Base-by-base conservation (phyloP, 495 filamentous ascomycete genomes). In the Penicillium malachiteum region DNA sequence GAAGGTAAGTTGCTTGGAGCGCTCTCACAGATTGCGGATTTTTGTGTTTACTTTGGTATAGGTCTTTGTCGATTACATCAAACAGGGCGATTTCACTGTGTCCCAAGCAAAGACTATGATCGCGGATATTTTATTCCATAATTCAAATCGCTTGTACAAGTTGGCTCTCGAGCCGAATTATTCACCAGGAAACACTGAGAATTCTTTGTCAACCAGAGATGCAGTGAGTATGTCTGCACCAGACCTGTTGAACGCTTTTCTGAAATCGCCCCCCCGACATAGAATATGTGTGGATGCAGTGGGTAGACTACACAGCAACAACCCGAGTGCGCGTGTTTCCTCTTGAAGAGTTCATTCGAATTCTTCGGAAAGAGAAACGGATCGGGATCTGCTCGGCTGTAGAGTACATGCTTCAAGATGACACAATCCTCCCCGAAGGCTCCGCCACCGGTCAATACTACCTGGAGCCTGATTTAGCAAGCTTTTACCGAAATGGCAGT, bases 301-400 rank as follows among this genome's bases (percentile, higher is more conserved):
- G 87, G 82, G 69, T 90, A 30, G 91, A 95, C 66, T 91, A 89
- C 66, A 92, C 89, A 7, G 83, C 82, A 11, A 84, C 79, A 3
- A 62, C 83, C 0, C 82, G 88, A n/a, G 77, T 85, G 38, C 84
- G 90, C 0, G 76, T 93, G 51, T 67, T 96, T 7, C 89, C 90
- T 0, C 76, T 91, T 18, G 70, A 72, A 2, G 83, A 85, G 54
- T 90, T 91, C 50, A 67, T 78, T 37, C 75, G 76, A 12, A 71
- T 90, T 17, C 71, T 89, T 0, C 63, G 73, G 30, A 73, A 79
- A 11, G 72, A 79, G 39, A 75, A 81, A 17, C 71, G 78, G 0
- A 67, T 89, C 32, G 77, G 80, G 26, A 76, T 89, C 39, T 75
- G 82, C 13, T 68, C 79, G 42, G 84, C 80, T 5, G 68, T 66